Evolutionary conservation across 805 yeast species (phyloP), one percentile per base, ranked within the genome.

Genomic region (Cyberlindnera amylophila): DNA sequence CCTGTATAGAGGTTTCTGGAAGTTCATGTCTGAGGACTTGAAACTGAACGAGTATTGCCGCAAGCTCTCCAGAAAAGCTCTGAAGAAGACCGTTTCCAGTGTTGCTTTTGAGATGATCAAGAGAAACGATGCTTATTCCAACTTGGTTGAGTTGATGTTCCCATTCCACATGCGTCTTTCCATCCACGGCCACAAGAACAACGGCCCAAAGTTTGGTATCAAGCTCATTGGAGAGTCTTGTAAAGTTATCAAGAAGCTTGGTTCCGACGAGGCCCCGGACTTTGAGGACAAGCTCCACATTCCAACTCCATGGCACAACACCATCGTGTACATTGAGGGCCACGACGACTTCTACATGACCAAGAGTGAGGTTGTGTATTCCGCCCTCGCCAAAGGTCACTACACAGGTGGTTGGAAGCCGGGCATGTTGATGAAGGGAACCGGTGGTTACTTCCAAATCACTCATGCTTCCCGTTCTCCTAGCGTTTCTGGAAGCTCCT

Each of bases 301-400:
- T 44, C 83, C 84, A 38, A 78, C 83, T 0, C 83, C 84, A 36
- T 79, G 83, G 83, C 84, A 78, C 58, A 79, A 79, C 50, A 64
- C 76, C 39, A 69, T 78, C 12, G 72, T 74, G 19, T 62, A 64
- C 38, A 57, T 72, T 41, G 67, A 65, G 36, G 70, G 67, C 26
- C 58, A 58, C 28, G 55, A 61, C 7, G 46, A 44, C 16, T 59
- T 44, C 42, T 65, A 54, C 44, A 57, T 70, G 47, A 63, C 70
- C 5, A 67, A 65, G 45, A 59, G 71, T 4, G 61, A 57, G 35
- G 55, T 62, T 13, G 63, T 69, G 17, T 52, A 49, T 27, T 64
- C 67, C 39, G 72, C 73, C 1, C 50, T 68, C 14, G 55, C 53
- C 4, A 50, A 52, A 13, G 72, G 70, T 6, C 45, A 41, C 19